Conservation (phyloP, 2,329 filamentous ascomycete genomes). For the Penicillium fuscoglaucum region DNA sequence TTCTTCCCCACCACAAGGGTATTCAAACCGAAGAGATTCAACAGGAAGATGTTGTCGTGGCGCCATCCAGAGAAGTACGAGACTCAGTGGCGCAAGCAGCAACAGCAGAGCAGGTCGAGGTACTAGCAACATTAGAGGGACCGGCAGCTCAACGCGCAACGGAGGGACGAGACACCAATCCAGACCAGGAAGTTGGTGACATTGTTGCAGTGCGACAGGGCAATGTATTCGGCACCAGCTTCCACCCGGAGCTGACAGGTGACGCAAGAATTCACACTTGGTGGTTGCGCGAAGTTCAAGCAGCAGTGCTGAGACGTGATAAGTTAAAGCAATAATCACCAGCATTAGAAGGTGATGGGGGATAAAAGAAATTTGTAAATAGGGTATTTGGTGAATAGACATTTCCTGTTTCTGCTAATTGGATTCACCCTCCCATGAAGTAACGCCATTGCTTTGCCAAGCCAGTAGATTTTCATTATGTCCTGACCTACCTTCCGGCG, state of each 20-base stretch:
- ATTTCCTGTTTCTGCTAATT: constrained; percentile 30
- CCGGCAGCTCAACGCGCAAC: constrained; percentile 52
- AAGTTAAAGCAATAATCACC: constrained; percentile 22
- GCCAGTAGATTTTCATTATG: constrained; percentile 22
- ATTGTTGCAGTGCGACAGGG: constrained; percentile 88
- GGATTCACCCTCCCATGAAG: constrained; percentile 32
- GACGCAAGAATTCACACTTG: constrained; percentile 88
- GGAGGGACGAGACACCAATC: constrained; percentile 40
- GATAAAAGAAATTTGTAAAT: constrained; percentile 24
- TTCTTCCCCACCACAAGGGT: constrained; percentile 58
- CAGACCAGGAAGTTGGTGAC: constrained; percentile 56
- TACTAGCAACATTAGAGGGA: constrained; percentile 59
- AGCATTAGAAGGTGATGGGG: constrained; percentile 13
- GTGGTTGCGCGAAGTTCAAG: constrained; percentile 77
- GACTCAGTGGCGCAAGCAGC: constrained; percentile 47
- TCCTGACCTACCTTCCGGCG: constrained; percentile 50
- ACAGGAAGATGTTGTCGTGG: constrained; percentile 55
- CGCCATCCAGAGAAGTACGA: constrained; percentile 54
- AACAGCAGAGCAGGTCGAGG: constrained; percentile 54
- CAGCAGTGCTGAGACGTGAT: constrained; percentile 37
- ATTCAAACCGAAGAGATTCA: constrained; percentile 53
- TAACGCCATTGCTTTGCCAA: constrained; percentile 36
- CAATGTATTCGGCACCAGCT: constrained; percentile 92
- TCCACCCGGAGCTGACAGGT: constrained; percentile 88
- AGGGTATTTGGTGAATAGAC: constrained; percentile 33